Evolutionary conservation across 2,329 filamentous ascomycete genomes (phyloP).

Genomic region (Didymella pomorum): DNA sequence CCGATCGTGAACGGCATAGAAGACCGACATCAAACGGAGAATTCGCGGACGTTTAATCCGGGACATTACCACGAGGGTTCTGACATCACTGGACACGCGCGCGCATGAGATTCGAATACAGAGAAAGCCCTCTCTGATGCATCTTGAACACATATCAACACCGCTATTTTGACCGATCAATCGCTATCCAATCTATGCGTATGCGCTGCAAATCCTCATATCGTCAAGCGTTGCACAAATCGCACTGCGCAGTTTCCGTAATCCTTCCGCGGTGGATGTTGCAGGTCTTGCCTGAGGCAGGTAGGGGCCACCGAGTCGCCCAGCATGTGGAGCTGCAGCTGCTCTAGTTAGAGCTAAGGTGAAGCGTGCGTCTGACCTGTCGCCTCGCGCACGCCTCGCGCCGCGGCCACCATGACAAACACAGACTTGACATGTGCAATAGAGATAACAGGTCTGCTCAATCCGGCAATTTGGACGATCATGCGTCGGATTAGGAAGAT

Average conservation of each 20-base stretch:
- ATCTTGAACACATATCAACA: neutral
- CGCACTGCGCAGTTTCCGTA: neutral
- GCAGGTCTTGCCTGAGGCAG: slow-evolving; percentile 10
- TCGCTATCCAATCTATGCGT: neutral
- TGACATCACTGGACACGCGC: slow-evolving; percentile 1
- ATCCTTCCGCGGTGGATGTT: neutral
- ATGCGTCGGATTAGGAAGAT: neutral
- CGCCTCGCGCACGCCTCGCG: neutral
- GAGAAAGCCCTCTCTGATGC: neutral
- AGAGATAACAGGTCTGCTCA: neutral
- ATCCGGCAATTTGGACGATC: slow-evolving; percentile 3
- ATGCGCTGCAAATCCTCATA: slow-evolving; percentile 13
- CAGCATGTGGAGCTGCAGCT: slow-evolving; percentile 1
- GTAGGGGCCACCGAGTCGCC: slow-evolving; percentile 2
- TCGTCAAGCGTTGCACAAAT: slow-evolving; percentile 14
- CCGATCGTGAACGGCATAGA: neutral
- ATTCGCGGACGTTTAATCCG: neutral
- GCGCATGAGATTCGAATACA: slow-evolving; percentile 7
- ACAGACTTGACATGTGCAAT: slow-evolving; percentile 1
- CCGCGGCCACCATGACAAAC: slow-evolving; percentile 3
- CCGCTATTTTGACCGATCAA: slow-evolving; percentile 14
- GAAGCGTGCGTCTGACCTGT: slow-evolving; percentile 7
- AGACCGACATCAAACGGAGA: neutral
- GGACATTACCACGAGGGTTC: neutral
- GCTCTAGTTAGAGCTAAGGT: slow-evolving; percentile 1